Evolutionary conservation across 1,284 basidiomycete genomes (phyloP).

Genomic region (Marasmius tenuissimus): DNA sequence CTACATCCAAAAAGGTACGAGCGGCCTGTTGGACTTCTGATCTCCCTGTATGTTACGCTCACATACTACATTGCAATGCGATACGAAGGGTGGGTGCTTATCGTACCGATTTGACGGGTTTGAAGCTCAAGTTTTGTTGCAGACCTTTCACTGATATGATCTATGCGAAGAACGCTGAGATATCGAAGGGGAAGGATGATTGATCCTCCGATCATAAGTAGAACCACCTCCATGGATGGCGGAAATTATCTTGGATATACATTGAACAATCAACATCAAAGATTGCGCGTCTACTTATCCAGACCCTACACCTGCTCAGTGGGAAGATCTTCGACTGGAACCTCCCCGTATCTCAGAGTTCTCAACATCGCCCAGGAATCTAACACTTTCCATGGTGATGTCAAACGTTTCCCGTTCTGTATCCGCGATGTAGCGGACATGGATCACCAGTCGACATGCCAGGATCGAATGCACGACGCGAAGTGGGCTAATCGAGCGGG

Average conservation of each 20-base stretch:
- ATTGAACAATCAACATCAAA: no score
- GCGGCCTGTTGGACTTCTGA: neutral
- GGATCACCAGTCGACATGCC: neutral
- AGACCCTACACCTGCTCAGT: no score
- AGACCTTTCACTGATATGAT: slow-evolving; percentile 9
- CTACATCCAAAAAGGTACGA: neutral
- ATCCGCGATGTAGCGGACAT: neutral
- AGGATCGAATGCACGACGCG: neutral
- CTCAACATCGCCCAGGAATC: neutral
- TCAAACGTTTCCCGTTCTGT: neutral
- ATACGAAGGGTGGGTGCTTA: neutral
- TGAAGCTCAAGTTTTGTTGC: neutral
- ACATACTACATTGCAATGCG: neutral
- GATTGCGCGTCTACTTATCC: no score
- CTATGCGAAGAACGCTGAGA: neutral
- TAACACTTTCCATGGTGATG: neutral
- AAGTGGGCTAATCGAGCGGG: neutral
- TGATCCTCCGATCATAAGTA: neutral
- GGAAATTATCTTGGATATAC: no score
- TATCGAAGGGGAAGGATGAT: neutral
- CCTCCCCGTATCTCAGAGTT: no score
- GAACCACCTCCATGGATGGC: no score
- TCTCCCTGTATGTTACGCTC: neutral
- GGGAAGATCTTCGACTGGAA: no score
- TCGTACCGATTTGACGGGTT: neutral